Conservation (phyloP, 2,329 filamentous ascomycete genomes). For the Dactylellina leptospora region DNA sequence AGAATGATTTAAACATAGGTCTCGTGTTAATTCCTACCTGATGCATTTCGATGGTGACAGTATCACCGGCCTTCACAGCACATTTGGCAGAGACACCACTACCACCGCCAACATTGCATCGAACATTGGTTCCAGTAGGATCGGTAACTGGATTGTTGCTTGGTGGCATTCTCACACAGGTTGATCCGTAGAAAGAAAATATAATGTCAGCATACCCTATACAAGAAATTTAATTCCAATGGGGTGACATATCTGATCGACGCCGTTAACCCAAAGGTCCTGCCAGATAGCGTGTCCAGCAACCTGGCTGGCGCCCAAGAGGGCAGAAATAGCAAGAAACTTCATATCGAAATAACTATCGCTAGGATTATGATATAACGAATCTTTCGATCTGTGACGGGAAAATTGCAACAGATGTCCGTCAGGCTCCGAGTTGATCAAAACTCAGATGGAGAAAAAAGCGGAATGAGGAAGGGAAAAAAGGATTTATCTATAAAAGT, state of each 20-base stretch:
- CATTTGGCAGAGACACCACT: conserved; percentile 62
- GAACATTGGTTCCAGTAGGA: conserved; percentile 61
- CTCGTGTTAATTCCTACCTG: conserved; percentile 55
- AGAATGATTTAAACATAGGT: not conserved
- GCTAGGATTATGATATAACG: conserved; percentile 15
- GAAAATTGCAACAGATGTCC: not conserved
- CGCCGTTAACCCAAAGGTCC: conserved; percentile 64
- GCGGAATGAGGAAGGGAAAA: no score
- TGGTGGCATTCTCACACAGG: conserved; percentile 64
- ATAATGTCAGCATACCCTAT: conserved; percentile 25
- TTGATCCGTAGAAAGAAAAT: conserved; percentile 51
- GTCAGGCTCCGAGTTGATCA: conserved; percentile 20
- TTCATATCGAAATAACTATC: conserved; percentile 40
- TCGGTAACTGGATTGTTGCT: conserved; percentile 66
- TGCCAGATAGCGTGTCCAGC: conserved; percentile 66
- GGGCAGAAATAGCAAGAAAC: conserved; percentile 35
- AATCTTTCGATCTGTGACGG: not conserved
- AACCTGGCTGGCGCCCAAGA: conserved; percentile 58
- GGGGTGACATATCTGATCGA: conserved; percentile 61
- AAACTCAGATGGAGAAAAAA: conserved; percentile 24
- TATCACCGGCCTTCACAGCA: conserved; percentile 62
- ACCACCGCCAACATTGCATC: conserved; percentile 63
- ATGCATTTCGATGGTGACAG: conserved; percentile 69
- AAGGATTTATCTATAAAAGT: conserved; percentile 29
- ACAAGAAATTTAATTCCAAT: not conserved